phyloP scores from a whole-genome alignment of 225 moss, liverwort and hornwort genomes.

The Asterella californica region DNA sequence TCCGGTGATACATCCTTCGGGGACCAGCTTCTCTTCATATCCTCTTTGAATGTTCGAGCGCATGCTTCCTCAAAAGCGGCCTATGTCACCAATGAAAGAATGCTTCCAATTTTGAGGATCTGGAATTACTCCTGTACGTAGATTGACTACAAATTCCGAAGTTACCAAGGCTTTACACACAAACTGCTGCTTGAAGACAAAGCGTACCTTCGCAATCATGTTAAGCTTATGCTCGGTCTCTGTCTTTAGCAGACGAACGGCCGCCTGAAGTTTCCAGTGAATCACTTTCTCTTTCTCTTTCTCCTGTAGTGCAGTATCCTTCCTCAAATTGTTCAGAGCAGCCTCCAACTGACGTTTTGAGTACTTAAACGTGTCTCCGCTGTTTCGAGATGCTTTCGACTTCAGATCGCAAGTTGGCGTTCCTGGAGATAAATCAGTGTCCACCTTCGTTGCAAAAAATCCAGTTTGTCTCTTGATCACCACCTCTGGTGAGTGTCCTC shows the following conservation, averaged over 20 bases:
- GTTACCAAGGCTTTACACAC: background rate
- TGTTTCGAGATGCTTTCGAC: background rate
- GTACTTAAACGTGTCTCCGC: background rate
- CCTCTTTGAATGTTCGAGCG: background rate
- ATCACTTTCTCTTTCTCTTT: conserved; percentile 23
- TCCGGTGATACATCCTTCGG: background rate
- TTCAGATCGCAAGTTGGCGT: background rate
- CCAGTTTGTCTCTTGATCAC: conserved; percentile 13
- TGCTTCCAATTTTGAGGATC: background rate
- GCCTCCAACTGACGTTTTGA: conserved; percentile 8
- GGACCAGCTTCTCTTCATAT: background rate
- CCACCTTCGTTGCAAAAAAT: background rate
- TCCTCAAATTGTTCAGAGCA: conserved; percentile 17
- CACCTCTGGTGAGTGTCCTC: conserved; percentile 1
- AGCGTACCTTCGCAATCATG: conserved; percentile 18
- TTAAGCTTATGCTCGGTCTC: conserved; percentile 20
- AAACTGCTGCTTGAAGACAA: background rate
- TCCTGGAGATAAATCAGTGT: background rate
- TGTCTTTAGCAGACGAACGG: conserved; percentile 22
- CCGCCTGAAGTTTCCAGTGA: conserved; percentile 30
- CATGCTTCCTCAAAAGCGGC: background rate
- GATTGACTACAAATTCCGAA: background rate
- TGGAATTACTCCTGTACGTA: too few relatives aligned
- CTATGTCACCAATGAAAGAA: background rate
- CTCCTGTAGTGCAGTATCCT: conserved; percentile 8